Base-by-base conservation (phyloP, 148 eudicot genomes). In the Vaccinium myrtillus region DNA sequence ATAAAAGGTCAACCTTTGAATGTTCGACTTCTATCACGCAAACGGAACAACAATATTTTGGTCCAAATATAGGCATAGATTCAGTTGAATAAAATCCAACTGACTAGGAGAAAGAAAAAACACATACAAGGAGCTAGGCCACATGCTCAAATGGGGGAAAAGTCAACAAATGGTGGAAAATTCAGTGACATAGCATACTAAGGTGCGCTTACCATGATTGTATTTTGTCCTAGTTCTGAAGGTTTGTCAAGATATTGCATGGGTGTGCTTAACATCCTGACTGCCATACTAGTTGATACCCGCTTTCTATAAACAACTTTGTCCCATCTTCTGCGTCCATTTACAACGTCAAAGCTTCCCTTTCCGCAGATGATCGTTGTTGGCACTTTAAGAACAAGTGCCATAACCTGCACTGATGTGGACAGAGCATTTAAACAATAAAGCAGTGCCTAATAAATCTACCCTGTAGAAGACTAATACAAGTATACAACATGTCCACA, bases 351-450 rank as follows among this genome's bases (percentile, higher is more conserved):
- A 85, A 78, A 30, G 25, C 77, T 87, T 59, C 63, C 75, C 19
- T 83, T 79, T 19, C 21, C 18, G 10, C 87, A 82, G 76, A 76
- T 81, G 77, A 87, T 30, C 32, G 23, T 79, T 21, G 80, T 82
- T 6, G 90, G 91, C 11, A 85, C 86, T 65, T 84, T 84, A 50
- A 86, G 84, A 61, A 71, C 86, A 84, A 50, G 84, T 67, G 91
- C 85, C 92, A 90, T 90, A 59, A 79, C 73, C 92, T 90, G 90
- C 85, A 81, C 4, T 75, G 8, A 86, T 53, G 19, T 51, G 81
- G 27, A 30, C 14, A 54, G 25, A 27, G 46, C n/a, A 49, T 21
- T 77, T 2, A n/a, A 77, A 8, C 55, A 36, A 36, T 36, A 49
- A 75, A 18, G 13, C 18, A 75, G 18, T 75, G 50, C 12, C 78